Conservation (phyloP, 768 basidiomycete genomes). For the Tylopilus balloui region DNA sequence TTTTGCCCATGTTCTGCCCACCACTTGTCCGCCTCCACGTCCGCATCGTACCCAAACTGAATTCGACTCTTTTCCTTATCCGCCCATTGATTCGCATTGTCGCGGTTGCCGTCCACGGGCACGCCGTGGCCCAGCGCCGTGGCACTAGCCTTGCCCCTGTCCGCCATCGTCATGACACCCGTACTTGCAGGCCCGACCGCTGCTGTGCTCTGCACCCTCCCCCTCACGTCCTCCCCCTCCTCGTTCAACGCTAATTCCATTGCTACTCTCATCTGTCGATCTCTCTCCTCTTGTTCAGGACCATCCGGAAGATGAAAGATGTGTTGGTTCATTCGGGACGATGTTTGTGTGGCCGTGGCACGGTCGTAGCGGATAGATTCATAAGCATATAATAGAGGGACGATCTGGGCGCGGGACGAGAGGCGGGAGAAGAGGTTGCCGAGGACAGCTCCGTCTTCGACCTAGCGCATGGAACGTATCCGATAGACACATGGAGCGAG, state of each 20-base stretch:
- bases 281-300: slow-evolving; percentile 46
- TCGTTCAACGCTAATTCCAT: slow-evolving; percentile 39
- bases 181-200: background rate
- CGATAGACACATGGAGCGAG: background rate
- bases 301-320: slow-evolving; percentile 58
- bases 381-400: slow-evolving; percentile 47
- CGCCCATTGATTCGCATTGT: slow-evolving; percentile 55
- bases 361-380: slow-evolving; percentile 48
- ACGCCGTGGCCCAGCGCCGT: too few species aligned
- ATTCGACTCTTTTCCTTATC: slow-evolving; percentile 44
- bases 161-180: background rate
- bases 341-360: slow-evolving; percentile 44
- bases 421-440: slow-evolving; percentile 50
- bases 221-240: slow-evolving; percentile 10
- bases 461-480: slow-evolving; percentile 14
- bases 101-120: slow-evolving; percentile 6
- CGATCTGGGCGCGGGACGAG: slow-evolving; percentile 39
- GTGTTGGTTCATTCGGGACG: slow-evolving; percentile 46
- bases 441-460: slow-evolving; percentile 38
- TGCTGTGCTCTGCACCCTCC: slow-evolving; percentile 10
- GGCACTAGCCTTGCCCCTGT: too few species aligned
- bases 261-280: slow-evolving; percentile 45
- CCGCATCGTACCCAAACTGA: slow-evolving; percentile 55
- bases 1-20: slow-evolving; percentile 36
- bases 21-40: slow-evolving; percentile 47